Base-by-base conservation (phyloP, 192 early-diverging fungal genomes). In the Lobulomyces angularis region DNA sequence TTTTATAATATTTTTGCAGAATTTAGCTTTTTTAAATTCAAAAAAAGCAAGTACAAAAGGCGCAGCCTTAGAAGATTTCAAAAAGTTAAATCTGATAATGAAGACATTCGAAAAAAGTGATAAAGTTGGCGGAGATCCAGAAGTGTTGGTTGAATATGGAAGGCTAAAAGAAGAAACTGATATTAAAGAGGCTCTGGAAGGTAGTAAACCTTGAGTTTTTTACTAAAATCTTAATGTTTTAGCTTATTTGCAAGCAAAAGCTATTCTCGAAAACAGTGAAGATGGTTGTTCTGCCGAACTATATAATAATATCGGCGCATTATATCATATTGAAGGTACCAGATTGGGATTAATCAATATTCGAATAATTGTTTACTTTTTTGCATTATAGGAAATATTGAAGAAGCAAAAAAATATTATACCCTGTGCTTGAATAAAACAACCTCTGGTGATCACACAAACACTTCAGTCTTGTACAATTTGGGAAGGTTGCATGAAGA, bases 301-400 rank as follows among this genome's bases (percentile, higher is more conserved):
- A n/a, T 64, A 82, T 56, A 94, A 86, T 50, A 90, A 94, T 53
- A 66, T 94, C 31, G 88, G 72, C n/a, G 84, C 70, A 1, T 65
- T 89, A 44, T 69, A 74, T 33, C 84, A 87, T 26, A 43, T 72
- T 27, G 60, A 71, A 7, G 69, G 60, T 40, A 58, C 72, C 45
- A 14, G 23, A 36, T 50, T 3, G 48, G 48, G 26, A 26, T 18
- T 20, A 37, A 39, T n/a, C 14, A 19, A 29, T 21, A 27, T 0
- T 46, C 46, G 3, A 44, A 37, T 46, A 50, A 39, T 19, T 16
- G 18, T 37, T 3, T 8, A 28, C 14, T 25, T 14, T 18, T n/a
- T 2, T 35, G 18, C 24, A 21, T 7, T n/a, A 24, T 42, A 43
- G 48, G 43, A 8, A 27, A 53, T 27, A 26, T 48, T 24, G 48